These are phyloP conservation scores for Hypoxylon sp. DNA, from an alignment of 2,329 filamentous ascomycete genomes.

Conservation along the genomic window DNA sequence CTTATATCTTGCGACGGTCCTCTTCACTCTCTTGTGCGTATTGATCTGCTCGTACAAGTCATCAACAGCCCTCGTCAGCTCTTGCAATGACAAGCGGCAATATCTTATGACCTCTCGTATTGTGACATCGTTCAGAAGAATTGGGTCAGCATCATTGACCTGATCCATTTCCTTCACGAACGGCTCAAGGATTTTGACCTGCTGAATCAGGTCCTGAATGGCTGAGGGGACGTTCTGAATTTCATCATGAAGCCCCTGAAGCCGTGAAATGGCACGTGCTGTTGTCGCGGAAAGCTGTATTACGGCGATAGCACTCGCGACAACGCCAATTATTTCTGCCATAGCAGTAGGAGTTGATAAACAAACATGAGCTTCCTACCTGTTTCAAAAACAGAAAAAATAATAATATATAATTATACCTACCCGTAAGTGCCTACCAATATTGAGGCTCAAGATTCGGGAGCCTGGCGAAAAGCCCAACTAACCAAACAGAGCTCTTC, in stretches of 20 bases:
- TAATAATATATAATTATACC: too few species aligned
- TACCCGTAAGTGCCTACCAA: background rate
- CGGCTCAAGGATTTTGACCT: background rate
- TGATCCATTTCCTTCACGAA: background rate
- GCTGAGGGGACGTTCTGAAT: background rate
- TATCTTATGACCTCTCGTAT: background rate
- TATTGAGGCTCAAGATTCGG: background rate
- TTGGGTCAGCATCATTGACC: background rate
- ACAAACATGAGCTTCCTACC: background rate
- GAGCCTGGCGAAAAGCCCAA: background rate
- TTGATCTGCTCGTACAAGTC: background rate
- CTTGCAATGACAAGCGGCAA: background rate
- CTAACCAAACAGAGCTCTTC: background rate
- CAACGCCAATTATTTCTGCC: background rate
- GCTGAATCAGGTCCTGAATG: background rate
- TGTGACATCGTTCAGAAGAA: background rate
- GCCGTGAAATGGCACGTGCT: background rate
- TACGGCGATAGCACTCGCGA: background rate
- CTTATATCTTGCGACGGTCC: background rate
- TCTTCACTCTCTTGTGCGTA: background rate
- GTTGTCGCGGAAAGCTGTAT: background rate
- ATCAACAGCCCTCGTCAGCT: background rate
- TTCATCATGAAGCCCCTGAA: background rate
- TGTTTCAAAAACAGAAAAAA: too few species aligned
- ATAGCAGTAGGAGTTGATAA: background rate